A percentile compares a stretch with the other conserved stretches of the same genome.
phyloP scores from a whole-genome alignment of 345 rosid genomes.

The Abelmoschus esculentus region DNA sequence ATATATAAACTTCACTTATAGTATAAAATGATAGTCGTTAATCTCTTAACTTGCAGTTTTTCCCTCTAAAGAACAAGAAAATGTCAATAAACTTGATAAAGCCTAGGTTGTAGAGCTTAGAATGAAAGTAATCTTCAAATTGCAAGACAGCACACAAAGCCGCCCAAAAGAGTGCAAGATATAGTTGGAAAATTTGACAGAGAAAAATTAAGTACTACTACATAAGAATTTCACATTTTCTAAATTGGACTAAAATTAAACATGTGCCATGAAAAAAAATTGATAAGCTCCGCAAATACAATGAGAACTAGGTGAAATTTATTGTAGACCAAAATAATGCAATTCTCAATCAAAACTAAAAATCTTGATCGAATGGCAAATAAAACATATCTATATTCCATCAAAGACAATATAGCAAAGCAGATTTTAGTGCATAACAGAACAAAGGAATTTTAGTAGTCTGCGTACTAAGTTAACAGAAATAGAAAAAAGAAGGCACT shows the following conservation, averaged over 20 bases:
- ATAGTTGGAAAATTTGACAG: background rate
- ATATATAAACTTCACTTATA: conserved; percentile 10
- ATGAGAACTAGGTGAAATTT: background rate
- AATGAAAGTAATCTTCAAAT: background rate
- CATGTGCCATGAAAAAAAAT: background rate
- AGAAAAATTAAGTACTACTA: background rate
- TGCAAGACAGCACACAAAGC: background rate
- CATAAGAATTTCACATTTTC: background rate
- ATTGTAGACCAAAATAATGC: background rate
- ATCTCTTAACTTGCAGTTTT: background rate
- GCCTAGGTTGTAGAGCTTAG: background rate
- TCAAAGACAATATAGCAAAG: background rate
- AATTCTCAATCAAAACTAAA: background rate
- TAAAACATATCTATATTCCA: background rate
- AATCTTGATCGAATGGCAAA: background rate
- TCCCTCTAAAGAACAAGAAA: background rate
- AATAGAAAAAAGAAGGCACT: background rate
- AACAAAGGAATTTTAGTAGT: background rate
- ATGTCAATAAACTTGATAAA: background rate
- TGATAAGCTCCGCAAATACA: background rate
- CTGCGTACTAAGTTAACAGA: background rate
- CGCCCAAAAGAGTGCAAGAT: background rate
- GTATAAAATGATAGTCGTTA: too few relatives aligned
- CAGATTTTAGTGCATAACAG: background rate
- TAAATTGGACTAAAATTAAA: background rate